Evolutionary conservation across 768 basidiomycete genomes (phyloP).

Genomic region (Naganishia friedmannii): DNA sequence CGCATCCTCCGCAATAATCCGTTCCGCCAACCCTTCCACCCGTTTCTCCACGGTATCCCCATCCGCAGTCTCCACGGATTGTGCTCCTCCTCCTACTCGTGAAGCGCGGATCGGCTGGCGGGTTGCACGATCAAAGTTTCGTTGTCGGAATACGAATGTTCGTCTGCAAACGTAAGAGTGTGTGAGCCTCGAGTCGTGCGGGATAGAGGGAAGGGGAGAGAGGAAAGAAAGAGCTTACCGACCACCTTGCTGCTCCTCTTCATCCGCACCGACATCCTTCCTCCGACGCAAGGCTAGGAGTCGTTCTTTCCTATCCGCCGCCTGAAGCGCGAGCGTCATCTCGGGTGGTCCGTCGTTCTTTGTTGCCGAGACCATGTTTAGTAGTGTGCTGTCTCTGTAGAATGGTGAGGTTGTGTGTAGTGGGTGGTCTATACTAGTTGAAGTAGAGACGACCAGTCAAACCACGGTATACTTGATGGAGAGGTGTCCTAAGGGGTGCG

Average conservation of each 20-base stretch:
- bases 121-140: conserved; percentile 89
- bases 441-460: too few relatives aligned
- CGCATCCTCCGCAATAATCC: conserved; percentile 82
- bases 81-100: conserved; percentile 35
- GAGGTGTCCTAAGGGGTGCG: not conserved
- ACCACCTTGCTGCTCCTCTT: conserved; percentile 49
- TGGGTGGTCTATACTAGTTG: too few relatives aligned
- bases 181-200: not conserved
- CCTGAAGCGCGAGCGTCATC: conserved; percentile 53
- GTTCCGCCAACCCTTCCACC: conserved; percentile 77
- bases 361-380: conserved; percentile 14
- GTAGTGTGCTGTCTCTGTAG: not conserved
- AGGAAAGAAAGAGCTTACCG: conserved; percentile 47
- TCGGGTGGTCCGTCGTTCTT: conserved; percentile 17
- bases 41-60: conserved; percentile 80
- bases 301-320: conserved; percentile 77
- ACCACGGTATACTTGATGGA: too few relatives aligned
- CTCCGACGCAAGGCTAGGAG: conserved; percentile 70
- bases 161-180: not conserved
- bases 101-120: conserved; percentile 38
- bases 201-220: not conserved
- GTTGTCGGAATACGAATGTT: conserved; percentile 52
- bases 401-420: too few relatives aligned
- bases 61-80: conserved; percentile 55
- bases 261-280: conserved; percentile 60